These are phyloP conservation scores for Debaryomyces sp. DNA, from an alignment of 1,139 yeast genomes.

Conservation along the genomic window DNA sequence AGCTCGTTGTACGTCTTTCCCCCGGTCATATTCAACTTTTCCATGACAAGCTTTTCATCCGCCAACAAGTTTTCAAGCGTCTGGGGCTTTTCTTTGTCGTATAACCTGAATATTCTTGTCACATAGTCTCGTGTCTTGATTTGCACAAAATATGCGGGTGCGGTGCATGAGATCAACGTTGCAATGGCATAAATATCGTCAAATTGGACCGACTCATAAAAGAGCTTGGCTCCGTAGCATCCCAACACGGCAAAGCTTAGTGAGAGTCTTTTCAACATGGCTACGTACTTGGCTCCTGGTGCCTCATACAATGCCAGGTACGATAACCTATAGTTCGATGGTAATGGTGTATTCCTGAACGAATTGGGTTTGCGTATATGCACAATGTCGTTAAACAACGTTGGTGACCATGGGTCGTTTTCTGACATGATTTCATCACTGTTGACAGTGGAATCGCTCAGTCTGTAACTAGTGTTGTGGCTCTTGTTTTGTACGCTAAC, in stretches of 20 bases:
- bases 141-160: slow-evolving; percentile 56
- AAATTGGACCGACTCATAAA: slow-evolving; percentile 57
- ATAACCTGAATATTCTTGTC: slow-evolving; percentile 69
- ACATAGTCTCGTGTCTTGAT: slow-evolving; percentile 70
- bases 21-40: slow-evolving; percentile 69
- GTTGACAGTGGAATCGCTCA: slow-evolving; percentile 40
- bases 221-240: slow-evolving; percentile 54
- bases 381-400: slow-evolving; percentile 42
- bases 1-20: slow-evolving; percentile 65
- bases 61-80: slow-evolving; percentile 60
- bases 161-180: slow-evolving; percentile 38
- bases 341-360: slow-evolving; percentile 32
- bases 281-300: slow-evolving; percentile 58
- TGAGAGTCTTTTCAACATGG: slow-evolving; percentile 55
- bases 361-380: slow-evolving; percentile 29
- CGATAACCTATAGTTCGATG: slow-evolving; percentile 50
- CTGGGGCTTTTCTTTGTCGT: slow-evolving; percentile 64
- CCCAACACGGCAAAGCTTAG: slow-evolving; percentile 60
- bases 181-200: slow-evolving; percentile 56
- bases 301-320: slow-evolving; percentile 59
- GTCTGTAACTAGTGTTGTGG: slow-evolving; percentile 25
- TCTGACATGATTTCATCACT: slow-evolving; percentile 45
- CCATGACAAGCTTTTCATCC: slow-evolving; percentile 70
- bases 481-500: background rate
- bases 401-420: slow-evolving; percentile 54